A percentile compares a stretch with the other conserved stretches of the same genome.
These are phyloP conservation scores for Aspergillus sp. DNA, from an alignment of 2,329 filamentous ascomycete species.

Conservation along the genomic window DNA sequence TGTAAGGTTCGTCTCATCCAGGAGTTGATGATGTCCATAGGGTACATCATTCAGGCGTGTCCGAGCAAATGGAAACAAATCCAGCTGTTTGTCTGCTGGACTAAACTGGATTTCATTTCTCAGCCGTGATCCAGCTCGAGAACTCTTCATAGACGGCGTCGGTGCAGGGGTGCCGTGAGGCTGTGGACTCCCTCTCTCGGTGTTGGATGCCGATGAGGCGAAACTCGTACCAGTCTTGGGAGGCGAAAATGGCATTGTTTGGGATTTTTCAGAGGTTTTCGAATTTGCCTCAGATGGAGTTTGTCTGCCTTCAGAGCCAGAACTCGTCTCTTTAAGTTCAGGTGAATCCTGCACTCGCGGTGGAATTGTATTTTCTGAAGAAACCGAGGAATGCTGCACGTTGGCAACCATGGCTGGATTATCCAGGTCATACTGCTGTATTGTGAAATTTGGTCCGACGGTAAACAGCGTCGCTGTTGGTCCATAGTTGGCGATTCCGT, in stretches of 20 bases:
- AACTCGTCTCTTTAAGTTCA: conserved; percentile 65
- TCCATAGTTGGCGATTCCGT: conserved; percentile 78
- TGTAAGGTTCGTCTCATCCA: conserved; percentile 54
- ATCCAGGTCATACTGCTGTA: conserved; percentile 93
- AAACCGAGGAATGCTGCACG: conserved; percentile 77
- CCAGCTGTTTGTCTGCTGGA: conserved; percentile 63
- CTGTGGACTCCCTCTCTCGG: conserved; percentile 27
- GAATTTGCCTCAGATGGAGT: conserved; percentile 67
- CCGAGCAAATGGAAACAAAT: conserved; percentile 80
- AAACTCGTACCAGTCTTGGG: conserved; percentile 40
- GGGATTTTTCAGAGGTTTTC: conserved; percentile 40
- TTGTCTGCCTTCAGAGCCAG: conserved; percentile 63
- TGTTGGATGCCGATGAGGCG: conserved; percentile 30
- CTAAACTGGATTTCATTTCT: conserved; percentile 73
- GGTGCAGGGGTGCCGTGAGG: conserved; percentile 38
- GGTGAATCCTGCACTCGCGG: conserved; percentile 28
- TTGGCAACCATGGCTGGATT: conserved; percentile 75
- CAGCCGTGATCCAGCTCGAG: conserved; percentile 55
- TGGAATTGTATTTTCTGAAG: conserved; percentile 56
- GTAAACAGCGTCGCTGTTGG: conserved; percentile 89
- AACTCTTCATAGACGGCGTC: conserved; percentile 38
- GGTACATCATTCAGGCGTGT: conserved; percentile 73
- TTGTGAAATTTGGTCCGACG: conserved; percentile 73
- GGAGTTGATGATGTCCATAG: conserved; percentile 59
- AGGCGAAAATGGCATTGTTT: conserved; percentile 32